Evolutionary conservation across 2,329 filamentous ascomycete species (phyloP).

Genomic region (Nemania abortiva): DNA sequence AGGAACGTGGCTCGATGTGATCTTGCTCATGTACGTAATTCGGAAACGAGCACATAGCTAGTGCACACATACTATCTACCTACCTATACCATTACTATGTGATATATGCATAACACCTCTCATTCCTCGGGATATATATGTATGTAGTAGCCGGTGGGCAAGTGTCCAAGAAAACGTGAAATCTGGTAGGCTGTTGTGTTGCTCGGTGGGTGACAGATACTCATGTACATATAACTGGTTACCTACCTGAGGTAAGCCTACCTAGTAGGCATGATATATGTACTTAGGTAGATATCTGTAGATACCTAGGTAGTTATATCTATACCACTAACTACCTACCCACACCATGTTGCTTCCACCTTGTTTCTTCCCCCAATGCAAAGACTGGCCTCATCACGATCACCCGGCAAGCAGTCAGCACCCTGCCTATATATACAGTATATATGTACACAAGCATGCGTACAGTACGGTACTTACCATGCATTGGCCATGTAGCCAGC

Average conservation of each 20-base stretch:
- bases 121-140: conserved; percentile 19
- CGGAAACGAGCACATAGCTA: conserved; percentile 22
- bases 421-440: background rate
- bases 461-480: no score
- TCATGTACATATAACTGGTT: no score
- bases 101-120: no score
- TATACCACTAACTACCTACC: no score
- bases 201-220: conserved; percentile 23
- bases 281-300: background rate
- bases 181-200: conserved; percentile 3
- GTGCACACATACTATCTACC: background rate
- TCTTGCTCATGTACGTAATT: conserved; percentile 38
- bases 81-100: background rate
- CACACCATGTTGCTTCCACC: conserved; percentile 1
- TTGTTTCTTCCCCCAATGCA: conserved; percentile 26
- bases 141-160: background rate
- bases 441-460: background rate
- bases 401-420: conserved; percentile 4
- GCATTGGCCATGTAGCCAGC: conserved; percentile 8
- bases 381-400: conserved; percentile 13
- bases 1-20: conserved; percentile 33
- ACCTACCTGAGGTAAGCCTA: background rate
- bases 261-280: background rate
- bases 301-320: no score
- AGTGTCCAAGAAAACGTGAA: conserved; percentile 14